Evolutionary conservation across 2,329 filamentous ascomycete genomes (phyloP).

Genomic region (Hypoxylon sp.): DNA sequence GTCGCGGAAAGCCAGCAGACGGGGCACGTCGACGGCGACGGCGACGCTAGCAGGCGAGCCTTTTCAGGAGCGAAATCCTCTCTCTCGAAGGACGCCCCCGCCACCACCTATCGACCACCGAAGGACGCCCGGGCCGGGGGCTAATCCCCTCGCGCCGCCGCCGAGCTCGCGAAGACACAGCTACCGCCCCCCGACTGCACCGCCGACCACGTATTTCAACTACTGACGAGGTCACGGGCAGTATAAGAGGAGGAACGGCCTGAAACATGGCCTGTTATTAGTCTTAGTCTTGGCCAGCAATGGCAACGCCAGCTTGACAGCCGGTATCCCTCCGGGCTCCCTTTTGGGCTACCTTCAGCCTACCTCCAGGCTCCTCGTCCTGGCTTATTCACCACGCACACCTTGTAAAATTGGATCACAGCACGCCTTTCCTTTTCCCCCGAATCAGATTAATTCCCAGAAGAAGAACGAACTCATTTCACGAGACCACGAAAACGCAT

Average conservation of each 20-base stretch:
- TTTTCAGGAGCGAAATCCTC: conserved; percentile 42
- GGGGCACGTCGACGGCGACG: conserved; percentile 43
- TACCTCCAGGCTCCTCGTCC: no score
- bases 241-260: conserved; percentile 1
- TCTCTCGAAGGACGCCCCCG: conserved; percentile 49
- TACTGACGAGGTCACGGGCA: conserved; percentile 15
- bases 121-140: conserved; percentile 49
- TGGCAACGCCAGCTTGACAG: conserved; percentile 14
- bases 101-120: conserved; percentile 49
- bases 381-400: conserved; percentile 4
- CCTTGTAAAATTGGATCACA: conserved; percentile 38
- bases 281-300: no score
- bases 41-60: conserved; percentile 50
- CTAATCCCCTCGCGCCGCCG: conserved; percentile 41
- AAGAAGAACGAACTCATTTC: conserved; percentile 26
- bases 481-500: conserved; percentile 35
- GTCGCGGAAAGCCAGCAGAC: conserved; percentile 56
- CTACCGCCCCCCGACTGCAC: conserved; percentile 40
- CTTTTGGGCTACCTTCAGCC: no score
- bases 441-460: conserved; percentile 22
- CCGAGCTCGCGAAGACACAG: conserved; percentile 34
- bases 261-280: not conserved
- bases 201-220: conserved; percentile 34
- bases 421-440: conserved; percentile 22
- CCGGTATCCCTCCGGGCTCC: no score